These are phyloP conservation scores for Scheffersomyces parashehatae DNA, from an alignment of 1,139 yeast species.

Conservation along the genomic window DNA sequence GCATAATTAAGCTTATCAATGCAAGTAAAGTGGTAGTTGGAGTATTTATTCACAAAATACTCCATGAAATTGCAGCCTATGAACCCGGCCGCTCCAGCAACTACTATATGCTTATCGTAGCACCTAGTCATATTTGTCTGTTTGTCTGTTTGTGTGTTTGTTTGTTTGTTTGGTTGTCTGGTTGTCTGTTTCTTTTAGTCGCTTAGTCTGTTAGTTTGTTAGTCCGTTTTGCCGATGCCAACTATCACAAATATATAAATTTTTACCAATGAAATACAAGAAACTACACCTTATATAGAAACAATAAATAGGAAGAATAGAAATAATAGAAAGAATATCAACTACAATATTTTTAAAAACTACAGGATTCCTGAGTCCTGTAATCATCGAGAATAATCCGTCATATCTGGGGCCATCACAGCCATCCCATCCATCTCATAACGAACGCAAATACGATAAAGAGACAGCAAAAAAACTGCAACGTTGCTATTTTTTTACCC, in stretches of 20 bases:
- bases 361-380: too few species aligned
- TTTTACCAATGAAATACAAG: too few species aligned
- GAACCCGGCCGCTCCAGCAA: conserved; percentile 64
- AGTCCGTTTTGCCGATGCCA: too few species aligned
- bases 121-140: background rate
- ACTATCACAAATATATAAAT: too few species aligned
- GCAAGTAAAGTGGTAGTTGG: conserved; percentile 42
- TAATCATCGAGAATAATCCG: background rate
- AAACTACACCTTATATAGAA: too few species aligned
- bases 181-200: too few species aligned
- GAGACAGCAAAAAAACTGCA: conserved; percentile 6
- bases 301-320: too few species aligned
- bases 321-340: too few species aligned
- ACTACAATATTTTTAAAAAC: too few species aligned
- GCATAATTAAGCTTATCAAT: conserved; percentile 50
- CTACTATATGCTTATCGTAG: conserved; percentile 31
- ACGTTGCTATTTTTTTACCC: conserved; percentile 10
- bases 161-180: background rate
- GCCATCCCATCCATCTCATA: background rate
- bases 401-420: background rate
- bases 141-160: too few species aligned
- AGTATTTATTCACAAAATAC: conserved; percentile 38
- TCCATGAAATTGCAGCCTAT: conserved; percentile 54
- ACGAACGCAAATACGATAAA: background rate
- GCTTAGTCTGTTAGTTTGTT: too few species aligned